These are phyloP conservation scores for Podaxis rugospora DNA, from an alignment of 768 basidiomycete species.

Conservation along the genomic window DNA sequence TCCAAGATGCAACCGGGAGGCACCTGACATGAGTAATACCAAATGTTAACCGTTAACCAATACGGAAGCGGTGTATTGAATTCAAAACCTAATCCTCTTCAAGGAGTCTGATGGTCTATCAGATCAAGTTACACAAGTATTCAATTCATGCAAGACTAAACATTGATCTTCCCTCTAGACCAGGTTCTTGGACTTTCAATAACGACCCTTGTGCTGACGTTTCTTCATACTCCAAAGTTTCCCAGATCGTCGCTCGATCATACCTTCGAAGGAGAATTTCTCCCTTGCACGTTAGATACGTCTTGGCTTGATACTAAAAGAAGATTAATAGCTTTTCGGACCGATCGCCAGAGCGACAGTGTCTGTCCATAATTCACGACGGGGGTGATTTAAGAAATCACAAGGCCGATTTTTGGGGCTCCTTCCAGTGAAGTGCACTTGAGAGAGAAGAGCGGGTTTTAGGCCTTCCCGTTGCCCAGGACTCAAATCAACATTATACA, in stretches of 20 bases:
- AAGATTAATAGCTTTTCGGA: background rate
- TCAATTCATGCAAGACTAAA: background rate
- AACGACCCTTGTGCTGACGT: background rate
- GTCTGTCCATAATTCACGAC: background rate
- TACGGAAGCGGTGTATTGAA: background rate
- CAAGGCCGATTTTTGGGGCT: background rate
- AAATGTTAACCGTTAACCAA: background rate
- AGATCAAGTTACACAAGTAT: background rate
- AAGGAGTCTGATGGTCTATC: background rate
- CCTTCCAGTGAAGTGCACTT: background rate
- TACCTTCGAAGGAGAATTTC: background rate
- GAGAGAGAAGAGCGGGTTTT: background rate
- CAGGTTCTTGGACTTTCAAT: background rate
- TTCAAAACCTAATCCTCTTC: background rate
- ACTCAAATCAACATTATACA: background rate
- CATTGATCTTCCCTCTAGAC: background rate
- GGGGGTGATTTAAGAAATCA: background rate
- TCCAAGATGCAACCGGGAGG: background rate
- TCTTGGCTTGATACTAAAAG: background rate
- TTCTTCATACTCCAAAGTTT: background rate
- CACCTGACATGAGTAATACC: background rate
- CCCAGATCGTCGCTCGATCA: background rate
- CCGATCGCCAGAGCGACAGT: background rate
- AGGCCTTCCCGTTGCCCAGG: background rate
- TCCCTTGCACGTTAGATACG: background rate